Evolutionary conservation across 2,329 filamentous ascomycete species (phyloP), one percentile per base, ranked within the genome.

Genomic region (Corinectria fuckeliana): DNA sequence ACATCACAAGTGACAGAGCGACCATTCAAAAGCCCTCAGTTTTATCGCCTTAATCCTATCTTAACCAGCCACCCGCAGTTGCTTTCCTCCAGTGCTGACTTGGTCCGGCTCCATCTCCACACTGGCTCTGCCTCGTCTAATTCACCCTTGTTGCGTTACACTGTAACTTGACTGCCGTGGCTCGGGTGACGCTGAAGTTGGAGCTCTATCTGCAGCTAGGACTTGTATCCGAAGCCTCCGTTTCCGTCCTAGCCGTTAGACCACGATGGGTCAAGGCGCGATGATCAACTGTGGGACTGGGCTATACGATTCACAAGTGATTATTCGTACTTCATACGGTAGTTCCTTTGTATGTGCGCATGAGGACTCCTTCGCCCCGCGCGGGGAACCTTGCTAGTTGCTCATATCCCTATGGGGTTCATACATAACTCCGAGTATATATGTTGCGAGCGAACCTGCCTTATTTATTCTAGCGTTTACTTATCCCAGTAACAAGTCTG

Each of bases 191-290:
- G 13, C 39, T 39, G n/a, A 32, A 34, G 30, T 26, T 48, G 28
- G 18, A n/a, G 25, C 30, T 2, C 25, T 11, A 10, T 16, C 45
- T 14, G 45, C 38, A 58, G 41, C 55, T 52, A 58, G 55, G 55
- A 51, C 48, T 58, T 58, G 55, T 52, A 49, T 39, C 55, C 55
- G 55, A 52, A 21, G 23, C 21, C 38, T 47, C 55, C 55, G 1
- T 28, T 52, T 58, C 26, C 39, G 18, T 26, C 48, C 28, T 52
- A 58, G 55, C 55, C 6, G n/a, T n/a, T 36, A 34, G 9, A 23
- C 21, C 34, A 50, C 32, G 10, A 26, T 13, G 26, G 7, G 7
- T 1, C 30, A 21, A 38, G 28, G 10, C 26, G 26, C 16, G 38
- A 34, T 26, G 47, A 50, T 50, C 47, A 34, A 20, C 23, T 39